A percentile compares a stretch with the other conserved stretches of the same genome.
phyloP scores from a whole-genome alignment of 2,329 filamentous ascomycete species.

The Alternaria solani region DNA sequence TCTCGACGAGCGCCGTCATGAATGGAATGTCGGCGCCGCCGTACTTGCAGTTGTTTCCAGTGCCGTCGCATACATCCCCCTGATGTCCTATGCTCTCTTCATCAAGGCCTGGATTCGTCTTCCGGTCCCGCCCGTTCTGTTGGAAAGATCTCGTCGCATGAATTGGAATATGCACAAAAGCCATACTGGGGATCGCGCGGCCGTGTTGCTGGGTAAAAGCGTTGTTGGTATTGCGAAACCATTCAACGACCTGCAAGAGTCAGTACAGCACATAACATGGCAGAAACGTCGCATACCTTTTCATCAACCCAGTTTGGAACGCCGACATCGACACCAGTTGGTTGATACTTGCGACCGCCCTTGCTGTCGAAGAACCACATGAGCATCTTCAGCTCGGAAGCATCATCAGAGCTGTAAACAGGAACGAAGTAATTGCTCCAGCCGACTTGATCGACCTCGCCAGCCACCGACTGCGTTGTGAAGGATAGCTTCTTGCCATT shows the following conservation, averaged over 20 bases:
- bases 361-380: slow-evolving; percentile 75
- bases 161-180: slow-evolving; percentile 64
- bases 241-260: slow-evolving; percentile 34
- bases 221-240: slow-evolving; percentile 33
- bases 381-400: slow-evolving; percentile 54
- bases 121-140: slow-evolving; percentile 57
- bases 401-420: slow-evolving; percentile 55
- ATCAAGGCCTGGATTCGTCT: slow-evolving; percentile 54
- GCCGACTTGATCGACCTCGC: slow-evolving; percentile 45
- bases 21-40: slow-evolving; percentile 65
- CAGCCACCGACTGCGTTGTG: slow-evolving; percentile 56
- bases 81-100: slow-evolving; percentile 36
- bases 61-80: slow-evolving; percentile 26
- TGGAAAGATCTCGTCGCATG: slow-evolving; percentile 45
- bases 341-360: slow-evolving; percentile 34
- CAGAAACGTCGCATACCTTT: slow-evolving; percentile 20
- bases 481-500: slow-evolving; percentile 52
- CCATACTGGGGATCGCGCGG: slow-evolving; percentile 58
- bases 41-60: slow-evolving; percentile 42
- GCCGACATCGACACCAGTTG: slow-evolving; percentile 20
- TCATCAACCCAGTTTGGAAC: slow-evolving; percentile 32
- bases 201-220: slow-evolving; percentile 38
- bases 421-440: slow-evolving; percentile 64
- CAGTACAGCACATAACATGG: neutral
- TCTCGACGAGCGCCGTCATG: slow-evolving; percentile 67